Conservation (phyloP, 768 basidiomycete genomes). For the Boletus pseudo-olivaceus region DNA sequence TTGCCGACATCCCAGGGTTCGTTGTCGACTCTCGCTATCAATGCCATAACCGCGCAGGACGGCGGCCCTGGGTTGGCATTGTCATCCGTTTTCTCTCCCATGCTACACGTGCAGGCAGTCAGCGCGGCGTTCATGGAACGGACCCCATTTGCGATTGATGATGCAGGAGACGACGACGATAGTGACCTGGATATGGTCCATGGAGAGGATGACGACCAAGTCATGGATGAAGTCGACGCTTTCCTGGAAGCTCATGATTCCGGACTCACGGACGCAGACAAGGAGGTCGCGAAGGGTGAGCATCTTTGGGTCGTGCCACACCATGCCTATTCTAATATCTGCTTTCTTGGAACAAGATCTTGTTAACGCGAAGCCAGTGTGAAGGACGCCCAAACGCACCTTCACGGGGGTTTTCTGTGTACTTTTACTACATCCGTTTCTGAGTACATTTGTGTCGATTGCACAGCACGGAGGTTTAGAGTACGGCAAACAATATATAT, state of each 20-base stretch:
- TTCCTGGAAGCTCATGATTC: conserved; percentile 94
- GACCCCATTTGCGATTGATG: conserved; percentile 96
- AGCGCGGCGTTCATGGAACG: conserved; percentile 86
- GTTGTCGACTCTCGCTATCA: conserved; percentile 51
- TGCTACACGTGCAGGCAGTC: conserved; percentile 70
- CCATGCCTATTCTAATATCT: background rate
- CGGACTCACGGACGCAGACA: conserved; percentile 75
- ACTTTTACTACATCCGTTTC: conserved; percentile 10
- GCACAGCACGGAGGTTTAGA: conserved; percentile 4
- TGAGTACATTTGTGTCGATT: conserved; percentile 5
- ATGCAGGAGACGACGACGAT: conserved; percentile 68
- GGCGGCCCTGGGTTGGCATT: conserved; percentile 17
- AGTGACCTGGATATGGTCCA: conserved; percentile 53
- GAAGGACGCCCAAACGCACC: background rate
- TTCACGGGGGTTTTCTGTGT: conserved; percentile 6
- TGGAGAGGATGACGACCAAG: conserved; percentile 64
- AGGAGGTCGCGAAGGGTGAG: conserved; percentile 72
- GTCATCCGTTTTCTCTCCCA: conserved; percentile 43
- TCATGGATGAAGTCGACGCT: conserved; percentile 94
- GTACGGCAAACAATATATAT: conserved; percentile 3
- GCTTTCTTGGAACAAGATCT: conserved; percentile 40
- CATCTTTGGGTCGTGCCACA: background rate
- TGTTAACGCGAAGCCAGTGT: conserved; percentile 56
- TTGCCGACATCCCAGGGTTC: conserved; percentile 29
- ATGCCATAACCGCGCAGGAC: conserved; percentile 31